These are phyloP conservation scores for Populus trichocarpa DNA, from an alignment of 441 rosid genomes.

Conservation along the genomic window DNA sequence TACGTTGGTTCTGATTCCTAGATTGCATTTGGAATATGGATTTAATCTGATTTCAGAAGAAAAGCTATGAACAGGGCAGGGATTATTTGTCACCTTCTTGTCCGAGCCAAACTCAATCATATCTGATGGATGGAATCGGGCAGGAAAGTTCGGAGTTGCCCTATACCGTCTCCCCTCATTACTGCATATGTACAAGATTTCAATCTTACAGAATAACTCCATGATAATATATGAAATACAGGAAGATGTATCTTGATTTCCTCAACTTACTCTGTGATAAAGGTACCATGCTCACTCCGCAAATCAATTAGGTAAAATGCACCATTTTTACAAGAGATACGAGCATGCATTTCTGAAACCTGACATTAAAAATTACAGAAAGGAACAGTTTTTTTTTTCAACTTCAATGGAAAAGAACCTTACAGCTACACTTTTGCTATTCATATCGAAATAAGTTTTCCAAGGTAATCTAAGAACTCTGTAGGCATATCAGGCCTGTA, in stretches of 20 bases:
- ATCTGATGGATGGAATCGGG: conserved; percentile 59
- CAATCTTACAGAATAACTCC: not conserved
- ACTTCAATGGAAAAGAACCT: no score
- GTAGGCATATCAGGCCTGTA: not conserved
- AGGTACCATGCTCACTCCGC: conserved; percentile 72
- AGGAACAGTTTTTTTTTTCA: no score
- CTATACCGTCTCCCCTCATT: conserved; percentile 53
- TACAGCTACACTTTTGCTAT: not conserved
- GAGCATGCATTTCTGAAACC: conserved; percentile 80
- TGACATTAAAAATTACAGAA: conserved; percentile 22
- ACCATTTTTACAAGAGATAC: conserved; percentile 66
- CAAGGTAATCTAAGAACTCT: not conserved
- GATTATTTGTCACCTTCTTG: conserved; percentile 41
- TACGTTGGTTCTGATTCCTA: not conserved
- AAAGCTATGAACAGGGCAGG: not conserved
- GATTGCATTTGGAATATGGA: not conserved
- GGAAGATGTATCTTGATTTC: not conserved
- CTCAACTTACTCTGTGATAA: conserved; percentile 60
- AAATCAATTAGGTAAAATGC: conserved; percentile 69
- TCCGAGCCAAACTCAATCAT: conserved; percentile 66
- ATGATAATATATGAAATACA: not conserved
- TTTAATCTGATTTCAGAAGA: not conserved
- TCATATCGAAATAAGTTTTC: not conserved
- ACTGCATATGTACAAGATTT: conserved; percentile 33
- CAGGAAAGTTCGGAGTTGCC: conserved; percentile 53